Conservation (phyloP, 2,329 filamentous ascomycete genomes). For the Aureobasidium sp. region DNA sequence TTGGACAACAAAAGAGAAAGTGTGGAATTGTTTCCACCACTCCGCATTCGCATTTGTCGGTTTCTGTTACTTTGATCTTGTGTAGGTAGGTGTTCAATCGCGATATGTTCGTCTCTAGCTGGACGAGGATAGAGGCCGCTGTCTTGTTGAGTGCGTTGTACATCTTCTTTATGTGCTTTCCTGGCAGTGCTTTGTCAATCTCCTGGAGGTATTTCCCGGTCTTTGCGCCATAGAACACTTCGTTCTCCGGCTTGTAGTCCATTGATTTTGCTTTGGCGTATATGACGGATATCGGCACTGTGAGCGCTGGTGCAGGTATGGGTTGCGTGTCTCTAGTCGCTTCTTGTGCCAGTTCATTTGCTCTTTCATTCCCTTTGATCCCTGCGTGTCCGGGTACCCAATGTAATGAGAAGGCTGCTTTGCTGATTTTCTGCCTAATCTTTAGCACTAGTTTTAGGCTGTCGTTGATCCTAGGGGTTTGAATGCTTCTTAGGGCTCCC, state of each 20-base stretch:
- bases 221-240: neutral
- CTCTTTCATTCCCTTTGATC: neutral
- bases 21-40: neutral
- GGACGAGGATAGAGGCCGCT: neutral
- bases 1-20: neutral
- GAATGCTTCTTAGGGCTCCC: too few species aligned
- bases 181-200: constrained; percentile 6
- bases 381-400: neutral
- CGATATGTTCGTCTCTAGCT: neutral
- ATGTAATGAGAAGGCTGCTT: too few species aligned
- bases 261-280: too few species aligned
- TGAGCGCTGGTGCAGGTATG: too few species aligned
- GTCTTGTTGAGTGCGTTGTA: neutral
- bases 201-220: neutral
- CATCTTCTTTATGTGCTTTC: neutral
- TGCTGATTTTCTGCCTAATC: too few species aligned
- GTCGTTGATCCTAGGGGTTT: too few species aligned
- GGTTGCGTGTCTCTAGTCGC: too few species aligned
- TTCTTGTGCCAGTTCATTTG: too few species aligned
- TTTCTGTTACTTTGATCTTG: constrained; percentile 11
- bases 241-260: neutral
- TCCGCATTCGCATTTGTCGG: constrained; percentile 9
- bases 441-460: too few species aligned
- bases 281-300: too few species aligned
- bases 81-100: constrained; percentile 4